A percentile compares a stretch with the other conserved stretches of the same genome.
Evolutionary conservation across 1,139 yeast genomes (phyloP).

Genomic region (Saccharomyces hybrid): DNA sequence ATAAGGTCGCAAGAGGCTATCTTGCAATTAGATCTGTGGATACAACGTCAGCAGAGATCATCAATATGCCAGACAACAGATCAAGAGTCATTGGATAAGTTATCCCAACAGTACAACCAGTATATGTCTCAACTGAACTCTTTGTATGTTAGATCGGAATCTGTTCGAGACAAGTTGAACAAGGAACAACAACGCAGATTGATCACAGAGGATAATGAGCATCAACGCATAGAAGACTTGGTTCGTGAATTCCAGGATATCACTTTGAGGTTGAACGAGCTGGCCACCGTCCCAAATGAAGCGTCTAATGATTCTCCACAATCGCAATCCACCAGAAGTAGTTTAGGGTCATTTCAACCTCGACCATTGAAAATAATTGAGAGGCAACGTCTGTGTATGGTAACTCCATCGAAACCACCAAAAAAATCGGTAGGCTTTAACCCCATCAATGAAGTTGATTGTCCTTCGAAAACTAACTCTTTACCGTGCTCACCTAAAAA

Average conservation of each 20-base stretch:
- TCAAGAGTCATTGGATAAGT: constrained; percentile 6
- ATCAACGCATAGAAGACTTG: constrained; percentile 17
- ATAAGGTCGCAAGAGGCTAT: constrained; percentile 26
- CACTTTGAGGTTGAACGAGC: constrained; percentile 20
- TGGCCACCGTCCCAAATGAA: constrained; percentile 10
- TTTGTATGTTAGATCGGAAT: constrained; percentile 22
- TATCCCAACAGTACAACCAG: constrained; percentile 16
- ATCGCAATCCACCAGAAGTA: constrained; percentile 15
- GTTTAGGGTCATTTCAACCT: constrained; percentile 23
- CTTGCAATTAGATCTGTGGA: constrained; percentile 25
- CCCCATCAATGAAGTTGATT: constrained; percentile 1
- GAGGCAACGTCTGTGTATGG: constrained; percentile 10
- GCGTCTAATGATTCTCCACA: constrained; percentile 8
- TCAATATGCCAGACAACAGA: constrained; percentile 8
- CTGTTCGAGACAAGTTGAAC: constrained; percentile 16
- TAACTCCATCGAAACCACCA: constrained; percentile 6
- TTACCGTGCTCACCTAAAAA: constrained; percentile 16
- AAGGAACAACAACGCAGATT: constrained; percentile 8
- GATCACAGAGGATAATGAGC: constrained; percentile 6
- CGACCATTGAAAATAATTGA: constrained; percentile 27
- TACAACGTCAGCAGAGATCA: constrained; percentile 17
- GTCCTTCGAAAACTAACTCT: constrained; percentile 8
- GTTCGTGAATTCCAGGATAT: constrained; percentile 24
- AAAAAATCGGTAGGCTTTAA: background rate
- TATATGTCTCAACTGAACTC: constrained; percentile 26